A percentile compares a stretch with the other conserved stretches of the same genome.
phyloP scores from a whole-genome alignment of 179 eudicot species.

The Beta lomatogona region DNA sequence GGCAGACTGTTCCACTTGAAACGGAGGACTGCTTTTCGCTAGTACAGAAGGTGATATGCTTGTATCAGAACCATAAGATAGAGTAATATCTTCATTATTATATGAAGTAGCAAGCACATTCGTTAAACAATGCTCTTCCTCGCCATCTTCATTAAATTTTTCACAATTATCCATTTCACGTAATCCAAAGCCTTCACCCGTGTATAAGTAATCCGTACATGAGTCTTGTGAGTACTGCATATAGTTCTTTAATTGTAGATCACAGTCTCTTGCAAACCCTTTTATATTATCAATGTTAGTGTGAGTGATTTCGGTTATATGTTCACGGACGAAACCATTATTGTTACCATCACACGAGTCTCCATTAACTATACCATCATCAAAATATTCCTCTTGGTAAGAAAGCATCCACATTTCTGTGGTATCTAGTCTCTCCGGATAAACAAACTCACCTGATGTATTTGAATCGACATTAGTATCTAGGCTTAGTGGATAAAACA shows the following conservation, averaged over 20 bases:
- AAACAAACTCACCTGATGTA: slow-evolving; percentile 22
- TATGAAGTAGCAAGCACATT: slow-evolving; percentile 36
- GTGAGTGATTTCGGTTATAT: slow-evolving; percentile 21
- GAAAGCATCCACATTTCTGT: slow-evolving; percentile 30
- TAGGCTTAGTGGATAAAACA: slow-evolving; percentile 16
- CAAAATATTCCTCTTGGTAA: slow-evolving; percentile 39
- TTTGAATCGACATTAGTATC: slow-evolving; percentile 28
- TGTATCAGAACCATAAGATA: slow-evolving; percentile 22
- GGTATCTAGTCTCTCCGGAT: slow-evolving; percentile 29
- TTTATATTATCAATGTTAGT: slow-evolving; percentile 20
- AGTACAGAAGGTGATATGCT: slow-evolving; percentile 35
- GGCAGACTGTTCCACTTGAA: slow-evolving; percentile 25
- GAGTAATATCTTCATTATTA: slow-evolving; percentile 27
- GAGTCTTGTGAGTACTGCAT: slow-evolving; percentile 17
- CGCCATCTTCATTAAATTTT: slow-evolving; percentile 30
- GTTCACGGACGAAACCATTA: slow-evolving; percentile 22
- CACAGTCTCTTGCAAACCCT: slow-evolving; percentile 42
- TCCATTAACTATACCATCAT: slow-evolving; percentile 28
- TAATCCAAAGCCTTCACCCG: slow-evolving; percentile 16
- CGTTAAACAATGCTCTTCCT: slow-evolving; percentile 42
- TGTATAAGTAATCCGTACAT: slow-evolving; percentile 24
- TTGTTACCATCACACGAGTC: slow-evolving; percentile 17
- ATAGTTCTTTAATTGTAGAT: slow-evolving; percentile 36
- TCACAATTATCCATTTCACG: slow-evolving; percentile 26
- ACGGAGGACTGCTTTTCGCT: slow-evolving; percentile 35